Percentiles rank a stretch among this genome's conserved stretches.
Evolutionary conservation across 73 alveolate genomes (phyloP).

Genomic region (Paramecium pentaurelia): DNA sequence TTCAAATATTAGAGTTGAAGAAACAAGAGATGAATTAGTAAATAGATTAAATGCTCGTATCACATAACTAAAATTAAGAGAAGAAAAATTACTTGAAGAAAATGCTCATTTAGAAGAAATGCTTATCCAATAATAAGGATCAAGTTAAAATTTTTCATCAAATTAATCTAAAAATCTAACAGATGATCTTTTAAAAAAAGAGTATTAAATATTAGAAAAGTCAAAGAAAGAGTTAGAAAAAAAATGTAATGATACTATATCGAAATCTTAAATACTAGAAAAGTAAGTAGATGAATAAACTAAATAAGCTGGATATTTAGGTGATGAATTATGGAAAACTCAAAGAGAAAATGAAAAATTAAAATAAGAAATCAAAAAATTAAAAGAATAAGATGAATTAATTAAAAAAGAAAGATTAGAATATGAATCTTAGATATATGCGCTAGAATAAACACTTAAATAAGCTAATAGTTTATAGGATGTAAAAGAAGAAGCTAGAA

Average conservation of each 20-base stretch:
- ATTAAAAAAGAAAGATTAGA: slow-evolving; percentile 27
- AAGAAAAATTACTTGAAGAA: slow-evolving; percentile 15
- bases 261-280: neutral
- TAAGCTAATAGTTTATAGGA: neutral
- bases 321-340: slow-evolving; percentile 25
- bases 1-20: neutral
- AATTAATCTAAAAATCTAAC: neutral
- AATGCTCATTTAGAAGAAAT: slow-evolving; percentile 27
- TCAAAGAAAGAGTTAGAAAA: neutral
- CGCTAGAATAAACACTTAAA: slow-evolving; percentile 31
- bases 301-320: neutral
- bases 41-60: slow-evolving; percentile 23
- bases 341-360: slow-evolving; percentile 21
- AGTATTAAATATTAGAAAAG: neutral
- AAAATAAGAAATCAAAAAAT: neutral
- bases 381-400: slow-evolving; percentile 25
- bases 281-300: neutral
- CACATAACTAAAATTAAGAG: neutral
- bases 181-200: slow-evolving; percentile 30
- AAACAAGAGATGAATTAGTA: slow-evolving; percentile 25
- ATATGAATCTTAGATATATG: slow-evolving; percentile 31
- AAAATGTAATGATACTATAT: neutral
- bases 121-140: neutral
- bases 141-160: neutral
- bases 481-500: neutral